A percentile compares a stretch with the other conserved stretches of the same genome.
These are phyloP conservation scores for Rutidosis leptorrhynchoides DNA, from an alignment of 129 eudicot genomes.

Conservation along the genomic window DNA sequence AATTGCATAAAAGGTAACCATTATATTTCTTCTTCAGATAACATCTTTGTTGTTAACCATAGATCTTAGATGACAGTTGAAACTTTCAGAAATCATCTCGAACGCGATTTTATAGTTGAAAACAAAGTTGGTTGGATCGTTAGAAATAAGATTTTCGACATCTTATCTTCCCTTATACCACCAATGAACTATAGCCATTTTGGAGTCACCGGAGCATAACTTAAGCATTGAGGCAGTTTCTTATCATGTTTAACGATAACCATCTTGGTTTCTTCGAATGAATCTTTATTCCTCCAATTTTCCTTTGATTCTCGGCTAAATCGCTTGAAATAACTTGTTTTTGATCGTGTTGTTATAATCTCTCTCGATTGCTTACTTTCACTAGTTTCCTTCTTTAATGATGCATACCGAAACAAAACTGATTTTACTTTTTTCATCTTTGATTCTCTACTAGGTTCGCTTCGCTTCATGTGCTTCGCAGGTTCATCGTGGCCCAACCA, in stretches of 20 bases:
- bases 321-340: constrained; percentile 40
- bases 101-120: neutral
- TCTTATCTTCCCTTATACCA: no score
- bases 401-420: constrained; percentile 51
- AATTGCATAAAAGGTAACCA: neutral
- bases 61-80: neutral
- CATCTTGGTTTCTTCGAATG: constrained; percentile 14
- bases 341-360: constrained; percentile 28
- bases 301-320: constrained; percentile 50
- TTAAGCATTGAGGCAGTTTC: constrained; percentile 36
- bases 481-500: constrained; percentile 19
- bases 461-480: constrained; percentile 30
- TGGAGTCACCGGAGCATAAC: constrained; percentile 37
- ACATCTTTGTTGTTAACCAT: no score
- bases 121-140: no score
- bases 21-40: neutral
- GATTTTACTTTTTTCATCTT: constrained; percentile 58
- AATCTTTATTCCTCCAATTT: constrained; percentile 30
- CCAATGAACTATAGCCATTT: constrained; percentile 24
- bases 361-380: constrained; percentile 31
- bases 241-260: constrained; percentile 36
- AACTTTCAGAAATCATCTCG: neutral
- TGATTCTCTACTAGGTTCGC: constrained; percentile 29
- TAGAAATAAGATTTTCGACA: no score
- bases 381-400: constrained; percentile 46